Evolutionary conservation across 2,329 filamentous ascomycete genomes (phyloP).

Genomic region (Talaromyces sp.): DNA sequence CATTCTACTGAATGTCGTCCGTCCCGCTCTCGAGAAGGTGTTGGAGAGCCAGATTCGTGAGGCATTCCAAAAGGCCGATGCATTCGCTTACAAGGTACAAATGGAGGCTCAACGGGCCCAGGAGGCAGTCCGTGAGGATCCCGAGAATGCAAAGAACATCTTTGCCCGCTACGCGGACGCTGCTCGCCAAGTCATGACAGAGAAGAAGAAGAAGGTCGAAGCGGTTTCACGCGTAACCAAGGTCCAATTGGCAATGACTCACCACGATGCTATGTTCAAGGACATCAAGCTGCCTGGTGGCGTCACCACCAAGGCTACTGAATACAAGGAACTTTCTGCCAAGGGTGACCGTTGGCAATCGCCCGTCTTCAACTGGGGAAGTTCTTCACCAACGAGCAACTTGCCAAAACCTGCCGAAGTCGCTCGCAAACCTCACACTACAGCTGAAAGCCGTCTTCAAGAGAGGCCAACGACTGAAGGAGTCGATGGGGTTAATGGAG

Average conservation of each 20-base stretch:
- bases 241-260: slow-evolving; percentile 77
- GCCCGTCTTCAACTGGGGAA: slow-evolving; percentile 84
- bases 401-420: slow-evolving; percentile 57
- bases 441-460: slow-evolving; percentile 24
- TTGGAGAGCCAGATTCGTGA: slow-evolving; percentile 86
- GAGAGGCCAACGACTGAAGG: background rate
- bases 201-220: slow-evolving; percentile 74
- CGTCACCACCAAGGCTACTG: slow-evolving; percentile 87
- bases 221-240: slow-evolving; percentile 52
- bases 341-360: slow-evolving; percentile 95
- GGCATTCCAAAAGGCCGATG: slow-evolving; percentile 69
- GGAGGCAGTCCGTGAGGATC: slow-evolving; percentile 61
- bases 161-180: slow-evolving; percentile 80
- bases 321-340: slow-evolving; percentile 79
- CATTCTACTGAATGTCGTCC: slow-evolving; percentile 74
- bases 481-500: background rate
- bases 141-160: slow-evolving; percentile 71
- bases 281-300: slow-evolving; percentile 79
- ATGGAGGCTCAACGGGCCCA: slow-evolving; percentile 71
- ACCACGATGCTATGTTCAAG: slow-evolving; percentile 89
- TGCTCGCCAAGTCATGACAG: slow-evolving; percentile 64
- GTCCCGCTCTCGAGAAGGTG: slow-evolving; percentile 78
- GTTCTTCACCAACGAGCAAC: slow-evolving; percentile 64
- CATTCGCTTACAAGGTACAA: slow-evolving; percentile 69
- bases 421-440: slow-evolving; percentile 55